Base-by-base conservation (phyloP, 2,329 filamentous ascomycete genomes). In the Aspergillus ochraceus region DNA sequence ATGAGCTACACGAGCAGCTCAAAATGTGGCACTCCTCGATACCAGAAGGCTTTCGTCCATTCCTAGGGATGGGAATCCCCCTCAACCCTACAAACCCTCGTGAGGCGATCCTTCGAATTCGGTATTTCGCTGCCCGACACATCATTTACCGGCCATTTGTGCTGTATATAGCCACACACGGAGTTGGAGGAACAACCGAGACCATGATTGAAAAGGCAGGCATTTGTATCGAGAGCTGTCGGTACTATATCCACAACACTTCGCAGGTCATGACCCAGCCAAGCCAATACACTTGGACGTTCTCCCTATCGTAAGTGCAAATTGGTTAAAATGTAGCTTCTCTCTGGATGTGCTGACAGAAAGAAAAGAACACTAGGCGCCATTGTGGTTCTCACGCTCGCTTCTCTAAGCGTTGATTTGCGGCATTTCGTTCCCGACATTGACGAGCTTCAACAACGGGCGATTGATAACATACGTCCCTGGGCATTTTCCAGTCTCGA, bases 231-330 rank as follows among this genome's bases (percentile, higher is more conserved):
- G 50, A 52, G 29, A 52, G 50, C 29, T 52, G 50, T 22, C 50
- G 50, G 32, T 52, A 52, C 19, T 36, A 52, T 39, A 32, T 52
- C 4, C 32, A 52, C 19, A 32, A 52, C 19, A 52, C 50, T 6
- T 36, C 50, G 6, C 26, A 52, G 8, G 50, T 52, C 30, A 12
- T 52, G 45, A 24, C 45, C 11, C 45, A 47, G 2, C 45, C 50
- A 24, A 52, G 50, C 30, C 50, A 52, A 39, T 52, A 52, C 50
- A 52, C 50, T 19, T 52, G 50, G 50, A 52, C 50, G 5, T 52
- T 52, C 19, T 12, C 50, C 19, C 20, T 52, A 22, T 52, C 50
- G 50, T 52, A 52, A 30, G 50, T 36, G 29, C 29, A 17, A 10
- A 30, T 3, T 12, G 29, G 10, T 6, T 14, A 26, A 17, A 17